phyloP scores from a whole-genome alignment of 352 stramenopile genomes.

The Pythium dissotocum region DNA sequence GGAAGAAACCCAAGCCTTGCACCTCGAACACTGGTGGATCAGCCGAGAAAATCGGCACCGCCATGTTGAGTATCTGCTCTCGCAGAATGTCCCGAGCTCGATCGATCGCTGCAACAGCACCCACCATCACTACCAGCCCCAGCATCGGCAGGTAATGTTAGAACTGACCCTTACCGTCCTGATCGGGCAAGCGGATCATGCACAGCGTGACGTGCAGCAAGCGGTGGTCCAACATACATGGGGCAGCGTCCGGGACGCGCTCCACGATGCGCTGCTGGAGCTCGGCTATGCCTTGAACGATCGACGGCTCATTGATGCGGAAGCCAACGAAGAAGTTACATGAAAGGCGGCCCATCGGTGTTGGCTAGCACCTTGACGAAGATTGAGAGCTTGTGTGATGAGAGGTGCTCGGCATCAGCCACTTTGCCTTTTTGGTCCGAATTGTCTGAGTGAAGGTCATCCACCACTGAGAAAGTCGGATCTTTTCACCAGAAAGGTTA shows the following conservation, averaged over 20 bases:
- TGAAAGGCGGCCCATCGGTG: neutral
- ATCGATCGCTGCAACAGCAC: slow-evolving; percentile 1
- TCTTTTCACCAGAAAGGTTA: neutral
- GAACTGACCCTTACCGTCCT: slow-evolving; percentile 23
- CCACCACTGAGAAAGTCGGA: neutral
- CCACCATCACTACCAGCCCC: neutral
- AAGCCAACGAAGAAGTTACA: slow-evolving; percentile 51
- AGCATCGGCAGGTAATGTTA: too few relatives aligned
- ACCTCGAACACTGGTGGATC: slow-evolving; percentile 29
- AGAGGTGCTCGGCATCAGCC: too few relatives aligned
- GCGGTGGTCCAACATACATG: slow-evolving; percentile 38
- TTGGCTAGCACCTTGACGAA: too few relatives aligned
- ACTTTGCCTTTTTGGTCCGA: neutral
- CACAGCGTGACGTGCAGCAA: slow-evolving; percentile 55
- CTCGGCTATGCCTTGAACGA: slow-evolving; percentile 25
- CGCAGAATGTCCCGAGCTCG: slow-evolving; percentile 8
- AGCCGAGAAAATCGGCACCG: slow-evolving; percentile 4
- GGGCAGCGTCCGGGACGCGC: slow-evolving; percentile 27
- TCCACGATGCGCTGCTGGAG: slow-evolving; percentile 35
- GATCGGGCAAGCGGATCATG: slow-evolving; percentile 34
- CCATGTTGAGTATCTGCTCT: slow-evolving; percentile 2
- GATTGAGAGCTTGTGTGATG: too few relatives aligned
- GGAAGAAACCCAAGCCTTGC: slow-evolving; percentile 39
- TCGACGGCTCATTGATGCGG: slow-evolving; percentile 26
- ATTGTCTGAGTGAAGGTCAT: slow-evolving; percentile 3